Evolutionary conservation across 129 eudicot species (phyloP), one percentile per base, ranked within the genome.

Genomic region (Chrysanthemum makinoi): DNA sequence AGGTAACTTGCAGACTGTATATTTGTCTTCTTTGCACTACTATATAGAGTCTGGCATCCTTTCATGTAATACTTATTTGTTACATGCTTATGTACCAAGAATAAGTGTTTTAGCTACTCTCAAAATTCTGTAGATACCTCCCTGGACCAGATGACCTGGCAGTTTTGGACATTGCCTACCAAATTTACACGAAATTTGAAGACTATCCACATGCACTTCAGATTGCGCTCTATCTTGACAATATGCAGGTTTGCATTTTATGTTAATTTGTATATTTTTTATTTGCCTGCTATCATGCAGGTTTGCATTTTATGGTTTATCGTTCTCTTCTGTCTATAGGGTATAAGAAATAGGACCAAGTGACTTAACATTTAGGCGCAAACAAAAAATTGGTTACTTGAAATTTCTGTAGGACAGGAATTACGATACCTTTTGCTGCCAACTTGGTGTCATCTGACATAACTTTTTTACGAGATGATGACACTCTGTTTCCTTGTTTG

Each of bases 141-240:
- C 89, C 99, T 53, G 92, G 97, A 66, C 99, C 97, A 13, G 99
- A 95, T 80, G 97, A 95, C 77, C 72, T 83, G 69, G 66, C 90
- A 33, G 97, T 90, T 80, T 79, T 95, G 79, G 99, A 95, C 75
- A 87, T 87, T 62, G 97, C 91, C 3, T 87, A 86, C 77, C 75
- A 81, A 51, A 84, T 95, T 1, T 95, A 87, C 80, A 75, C 84
- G 77, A 88, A 86, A 68, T 88, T 75, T 70, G 85, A 87, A 68
- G 99, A 90, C 68, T 95, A 62, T 78, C 89, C 96, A 33, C 72
- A 85, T 39, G 97, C 97, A 33, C 96, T 95, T 80, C 96, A 89
- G 82, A 84, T 90, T 62, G 96, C 99, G n/a, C 81, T 95, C 56
- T 83, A 65, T 76, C 88, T 93, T 7, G 89, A 87, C 75, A 89